phyloP scores from a whole-genome alignment of 228 moss, liverwort and hornwort species.

The Sphagnum magellanicum region DNA sequence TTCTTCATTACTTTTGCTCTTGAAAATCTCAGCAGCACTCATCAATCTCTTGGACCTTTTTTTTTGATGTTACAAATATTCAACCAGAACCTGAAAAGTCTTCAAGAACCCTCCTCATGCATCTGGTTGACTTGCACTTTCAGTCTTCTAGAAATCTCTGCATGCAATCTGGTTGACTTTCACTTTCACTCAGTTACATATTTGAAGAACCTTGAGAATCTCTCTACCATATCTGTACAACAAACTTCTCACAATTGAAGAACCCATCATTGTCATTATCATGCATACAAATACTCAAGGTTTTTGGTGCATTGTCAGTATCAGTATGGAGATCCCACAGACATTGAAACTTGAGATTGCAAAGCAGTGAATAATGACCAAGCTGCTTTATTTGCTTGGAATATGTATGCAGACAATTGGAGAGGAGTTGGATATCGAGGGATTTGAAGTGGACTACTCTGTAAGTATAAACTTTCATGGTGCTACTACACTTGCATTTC shows the following conservation, averaged over 20 bases:
- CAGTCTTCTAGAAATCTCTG: too few relatives aligned
- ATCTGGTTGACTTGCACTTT: too few relatives aligned
- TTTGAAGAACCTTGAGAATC: too few relatives aligned
- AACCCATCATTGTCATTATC: not conserved
- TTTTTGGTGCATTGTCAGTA: conserved; percentile 5
- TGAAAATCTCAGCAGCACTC: conserved; percentile 2
- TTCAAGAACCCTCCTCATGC: too few relatives aligned
- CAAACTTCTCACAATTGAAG: not conserved
- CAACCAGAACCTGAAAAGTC: too few relatives aligned
- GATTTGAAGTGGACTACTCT: conserved; percentile 84
- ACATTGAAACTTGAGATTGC: not conserved
- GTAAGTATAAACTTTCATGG: conserved; percentile 20
- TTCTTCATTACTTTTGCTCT: conserved; percentile 2
- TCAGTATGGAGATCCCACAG: not conserved
- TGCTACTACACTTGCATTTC: too few relatives aligned
- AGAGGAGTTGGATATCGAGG: conserved; percentile 76
- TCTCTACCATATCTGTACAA: too few relatives aligned
- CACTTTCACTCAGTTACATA: too few relatives aligned
- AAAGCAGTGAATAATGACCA: not conserved
- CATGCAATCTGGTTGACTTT: too few relatives aligned
- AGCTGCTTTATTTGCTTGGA: not conserved
- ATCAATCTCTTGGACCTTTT: not conserved
- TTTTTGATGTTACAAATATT: not conserved
- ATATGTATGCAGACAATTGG: conserved; percentile 54
- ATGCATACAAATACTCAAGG: conserved; percentile 7